These are phyloP conservation scores for Paraleonurus japonicus DNA, from an alignment of 257 asterid species.

Conservation along the genomic window DNA sequence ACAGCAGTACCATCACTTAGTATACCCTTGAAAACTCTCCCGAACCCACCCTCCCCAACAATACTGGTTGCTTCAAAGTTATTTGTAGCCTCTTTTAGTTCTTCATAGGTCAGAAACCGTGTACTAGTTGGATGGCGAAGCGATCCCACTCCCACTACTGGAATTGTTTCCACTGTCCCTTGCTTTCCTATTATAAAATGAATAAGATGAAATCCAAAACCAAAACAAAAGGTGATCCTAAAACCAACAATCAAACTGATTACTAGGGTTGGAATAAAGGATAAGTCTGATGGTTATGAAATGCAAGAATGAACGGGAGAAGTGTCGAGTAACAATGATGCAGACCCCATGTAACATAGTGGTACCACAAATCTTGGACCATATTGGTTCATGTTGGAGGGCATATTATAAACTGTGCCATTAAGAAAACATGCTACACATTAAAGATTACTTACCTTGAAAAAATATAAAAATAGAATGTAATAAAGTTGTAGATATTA, in stretches of 20 bases:
- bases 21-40: constrained; percentile 88
- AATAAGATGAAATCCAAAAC: constrained; percentile 20
- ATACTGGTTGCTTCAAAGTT: constrained; percentile 72
- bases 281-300: not conserved
- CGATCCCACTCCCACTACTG: constrained; percentile 64
- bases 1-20: constrained; percentile 88
- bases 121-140: constrained; percentile 86
- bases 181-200: constrained; percentile 45
- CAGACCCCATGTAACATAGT: not conserved
- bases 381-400: not conserved
- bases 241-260: not conserved
- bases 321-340: no score
- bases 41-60: constrained; percentile 98
- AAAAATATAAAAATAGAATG: not conserved
- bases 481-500: constrained; percentile 13
- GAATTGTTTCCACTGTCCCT: constrained; percentile 42
- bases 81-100: constrained; percentile 86
- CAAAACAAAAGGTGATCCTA: not conserved
- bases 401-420: not conserved
- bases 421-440: not conserved
- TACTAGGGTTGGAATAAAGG: not conserved
- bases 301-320: not conserved
- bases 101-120: constrained; percentile 73
- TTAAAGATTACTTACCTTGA: not conserved
- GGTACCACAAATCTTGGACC: not conserved